phyloP scores from a whole-genome alignment of 164 flowering plant species.

The grape (Vitis vinifera) region DNA sequence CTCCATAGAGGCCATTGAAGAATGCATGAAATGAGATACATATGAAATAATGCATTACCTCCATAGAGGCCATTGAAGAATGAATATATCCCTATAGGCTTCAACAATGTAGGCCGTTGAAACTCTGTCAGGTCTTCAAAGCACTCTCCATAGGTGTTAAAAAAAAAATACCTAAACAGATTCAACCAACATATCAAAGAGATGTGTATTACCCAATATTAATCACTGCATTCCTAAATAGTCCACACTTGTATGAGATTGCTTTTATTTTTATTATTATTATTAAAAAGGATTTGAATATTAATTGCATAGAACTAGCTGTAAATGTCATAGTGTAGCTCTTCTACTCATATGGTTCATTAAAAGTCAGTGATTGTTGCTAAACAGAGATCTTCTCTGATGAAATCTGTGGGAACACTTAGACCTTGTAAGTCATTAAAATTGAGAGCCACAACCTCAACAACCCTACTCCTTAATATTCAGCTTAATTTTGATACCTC shows the following conservation, averaged over 20 bases:
- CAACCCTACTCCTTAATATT: no score
- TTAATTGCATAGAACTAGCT: slow-evolving; percentile 40
- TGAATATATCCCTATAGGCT: slow-evolving; percentile 61
- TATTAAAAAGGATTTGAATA: no score
- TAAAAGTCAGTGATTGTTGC: slow-evolving; percentile 50
- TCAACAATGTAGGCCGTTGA: slow-evolving; percentile 53
- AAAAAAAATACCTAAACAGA: slow-evolving; percentile 51
- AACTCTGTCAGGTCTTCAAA: slow-evolving; percentile 68
- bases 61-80: slow-evolving; percentile 75
- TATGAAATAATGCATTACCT: slow-evolving; percentile 52
- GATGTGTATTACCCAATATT: no score
- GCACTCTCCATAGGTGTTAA: slow-evolving; percentile 69
- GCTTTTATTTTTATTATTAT: no score
- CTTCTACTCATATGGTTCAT: slow-evolving; percentile 43
- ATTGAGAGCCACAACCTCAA: no score
- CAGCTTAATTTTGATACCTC: no score
- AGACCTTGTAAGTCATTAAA: slow-evolving; percentile 36
- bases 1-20: slow-evolving; percentile 70
- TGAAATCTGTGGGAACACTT: slow-evolving; percentile 22
- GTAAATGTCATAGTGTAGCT: slow-evolving; percentile 48
- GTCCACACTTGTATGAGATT: no score
- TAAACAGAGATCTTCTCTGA: slow-evolving; percentile 50
- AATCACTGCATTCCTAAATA: no score
- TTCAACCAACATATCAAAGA: not conserved
- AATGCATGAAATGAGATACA: slow-evolving; percentile 18